Evolutionary conservation across 2,329 filamentous ascomycete genomes (phyloP).

Genomic region (Rhynchosporium agropyri): DNA sequence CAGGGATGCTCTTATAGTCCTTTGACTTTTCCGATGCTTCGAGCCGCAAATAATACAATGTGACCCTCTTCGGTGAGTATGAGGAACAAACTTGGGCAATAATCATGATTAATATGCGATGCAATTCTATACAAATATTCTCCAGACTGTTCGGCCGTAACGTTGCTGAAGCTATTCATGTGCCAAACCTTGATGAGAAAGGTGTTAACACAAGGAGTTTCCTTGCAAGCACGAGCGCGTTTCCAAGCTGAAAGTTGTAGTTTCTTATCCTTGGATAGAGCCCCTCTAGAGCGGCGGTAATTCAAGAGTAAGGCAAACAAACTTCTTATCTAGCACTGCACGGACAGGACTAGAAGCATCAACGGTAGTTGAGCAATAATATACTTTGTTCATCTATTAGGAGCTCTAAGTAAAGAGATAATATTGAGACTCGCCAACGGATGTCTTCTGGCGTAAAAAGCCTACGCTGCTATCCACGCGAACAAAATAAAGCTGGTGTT

Average conservation of each 20-base stretch:
- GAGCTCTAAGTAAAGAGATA: no score
- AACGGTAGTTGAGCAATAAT: no score
- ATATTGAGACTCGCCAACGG: no score
- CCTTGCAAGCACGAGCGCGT: not conserved
- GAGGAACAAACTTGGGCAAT: not conserved
- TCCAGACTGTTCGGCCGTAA: not conserved
- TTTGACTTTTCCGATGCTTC: not conserved
- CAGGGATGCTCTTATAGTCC: not conserved
- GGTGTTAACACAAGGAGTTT: not conserved
- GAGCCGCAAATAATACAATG: slow-evolving; percentile 13
- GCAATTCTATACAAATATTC: not conserved
- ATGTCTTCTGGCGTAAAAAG: no score
- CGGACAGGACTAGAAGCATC: no score
- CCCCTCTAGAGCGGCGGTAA: no score
- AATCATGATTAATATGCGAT: slow-evolving; percentile 12
- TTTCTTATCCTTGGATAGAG: no score
- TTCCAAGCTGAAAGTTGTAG: not conserved
- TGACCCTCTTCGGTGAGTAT: slow-evolving; percentile 5
- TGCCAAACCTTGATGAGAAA: not conserved
- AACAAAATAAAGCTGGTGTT: no score
- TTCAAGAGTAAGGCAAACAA: no score
- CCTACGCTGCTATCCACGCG: no score
- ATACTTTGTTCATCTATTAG: no score
- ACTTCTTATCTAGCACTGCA: no score
- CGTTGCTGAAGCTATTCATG: not conserved